These are phyloP conservation scores for Phytophthora tubulina DNA, from an alignment of 352 stramenopile species.

Conservation along the genomic window DNA sequence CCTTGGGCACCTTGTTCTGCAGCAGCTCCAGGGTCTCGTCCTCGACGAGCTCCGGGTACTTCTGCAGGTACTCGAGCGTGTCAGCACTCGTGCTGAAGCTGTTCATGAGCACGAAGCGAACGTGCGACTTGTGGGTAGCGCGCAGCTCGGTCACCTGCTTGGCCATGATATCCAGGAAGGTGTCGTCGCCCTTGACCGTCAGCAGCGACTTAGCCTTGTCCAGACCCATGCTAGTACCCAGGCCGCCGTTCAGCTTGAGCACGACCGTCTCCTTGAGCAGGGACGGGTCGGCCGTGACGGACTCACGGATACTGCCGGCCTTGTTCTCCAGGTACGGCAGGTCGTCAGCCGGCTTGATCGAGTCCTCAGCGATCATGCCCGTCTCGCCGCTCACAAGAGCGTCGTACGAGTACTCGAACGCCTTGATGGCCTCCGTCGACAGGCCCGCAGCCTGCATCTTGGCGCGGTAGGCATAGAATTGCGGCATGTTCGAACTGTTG, in stretches of 20 bases:
- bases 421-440: slow-evolving; percentile 95
- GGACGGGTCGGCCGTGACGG: slow-evolving; percentile 66
- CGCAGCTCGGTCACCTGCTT: slow-evolving; percentile 96
- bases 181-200: slow-evolving; percentile 96
- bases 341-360: slow-evolving; percentile 90
- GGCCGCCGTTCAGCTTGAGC: slow-evolving; percentile 89
- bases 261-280: slow-evolving; percentile 90
- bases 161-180: slow-evolving; percentile 91
- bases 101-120: slow-evolving; percentile 93
- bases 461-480: slow-evolving; percentile 87
- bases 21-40: slow-evolving; percentile 98
- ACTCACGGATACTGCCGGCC: slow-evolving; percentile 78
- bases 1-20: slow-evolving; percentile 98
- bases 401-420: slow-evolving; percentile 98
- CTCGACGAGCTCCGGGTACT: slow-evolving; percentile 92
- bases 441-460: slow-evolving; percentile 98
- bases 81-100: slow-evolving; percentile 89
- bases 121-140: slow-evolving; percentile 93
- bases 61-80: slow-evolving; percentile 88
- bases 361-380: slow-evolving; percentile 97
- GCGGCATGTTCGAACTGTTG: slow-evolving; percentile 52
- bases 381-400: slow-evolving; percentile 94
- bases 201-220: slow-evolving; percentile 97
- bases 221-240: slow-evolving; percentile 92
- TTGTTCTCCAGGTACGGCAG: slow-evolving; percentile 87